Evolutionary conservation across 345 rosid genomes (phyloP).

Genomic region (Cardamine chenopodiifolia): DNA sequence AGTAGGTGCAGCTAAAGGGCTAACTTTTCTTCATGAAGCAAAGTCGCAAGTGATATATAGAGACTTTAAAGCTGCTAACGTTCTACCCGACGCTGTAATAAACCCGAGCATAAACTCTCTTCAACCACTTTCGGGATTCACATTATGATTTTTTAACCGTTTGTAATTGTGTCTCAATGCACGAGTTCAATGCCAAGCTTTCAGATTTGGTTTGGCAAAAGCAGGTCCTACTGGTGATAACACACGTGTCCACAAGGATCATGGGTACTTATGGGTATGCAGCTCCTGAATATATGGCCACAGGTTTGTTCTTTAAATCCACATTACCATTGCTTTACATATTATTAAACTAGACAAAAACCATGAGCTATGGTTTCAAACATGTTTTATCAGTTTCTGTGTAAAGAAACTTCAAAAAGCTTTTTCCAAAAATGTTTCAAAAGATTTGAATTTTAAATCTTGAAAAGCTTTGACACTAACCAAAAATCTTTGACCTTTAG

Average conservation of each 20-base stretch:
- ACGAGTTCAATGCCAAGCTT: slow-evolving; percentile 91
- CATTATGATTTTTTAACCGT: background rate
- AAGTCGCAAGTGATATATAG: slow-evolving; percentile 94
- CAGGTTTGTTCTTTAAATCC: slow-evolving; percentile 55
- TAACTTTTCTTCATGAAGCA: slow-evolving; percentile 88
- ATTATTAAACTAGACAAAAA: background rate
- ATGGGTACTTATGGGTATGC: slow-evolving; percentile 97
- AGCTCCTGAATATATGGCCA: slow-evolving; percentile 96
- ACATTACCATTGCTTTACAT: background rate
- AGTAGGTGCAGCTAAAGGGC: slow-evolving; percentile 93
- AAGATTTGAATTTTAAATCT: background rate
- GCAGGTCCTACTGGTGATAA: slow-evolving; percentile 97
- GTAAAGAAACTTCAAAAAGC: background rate
- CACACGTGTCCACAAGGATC: slow-evolving; percentile 95
- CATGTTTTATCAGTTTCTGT: background rate
- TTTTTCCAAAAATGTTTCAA: background rate
- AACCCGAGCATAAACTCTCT: slow-evolving; percentile 24
- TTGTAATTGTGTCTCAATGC: slow-evolving; percentile 16
- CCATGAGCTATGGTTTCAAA: background rate
- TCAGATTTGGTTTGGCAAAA: slow-evolving; percentile 99
- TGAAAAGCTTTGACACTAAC: slow-evolving; percentile 16
- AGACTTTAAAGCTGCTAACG: slow-evolving; percentile 95
- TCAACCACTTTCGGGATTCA: background rate
- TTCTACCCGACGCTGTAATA: slow-evolving; percentile 82
- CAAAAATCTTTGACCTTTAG: background rate